These are phyloP conservation scores for Chimonanthus salicifolius DNA, from an alignment of 164 flowering plant species.

Conservation along the genomic window DNA sequence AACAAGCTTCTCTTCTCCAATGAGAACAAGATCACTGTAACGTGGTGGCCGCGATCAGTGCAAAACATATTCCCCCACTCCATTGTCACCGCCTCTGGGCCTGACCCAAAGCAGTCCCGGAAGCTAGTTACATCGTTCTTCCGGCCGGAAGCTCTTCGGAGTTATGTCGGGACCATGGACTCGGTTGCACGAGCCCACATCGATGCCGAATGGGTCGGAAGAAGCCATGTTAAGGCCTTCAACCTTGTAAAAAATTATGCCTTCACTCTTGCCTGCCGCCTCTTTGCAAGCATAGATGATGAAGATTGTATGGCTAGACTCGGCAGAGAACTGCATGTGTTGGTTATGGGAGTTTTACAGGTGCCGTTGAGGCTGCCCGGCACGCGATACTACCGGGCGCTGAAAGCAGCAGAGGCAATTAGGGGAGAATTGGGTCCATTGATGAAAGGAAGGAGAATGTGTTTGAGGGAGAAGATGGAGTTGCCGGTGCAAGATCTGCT, in stretches of 20 bases:
- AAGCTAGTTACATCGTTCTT: conserved; percentile 18
- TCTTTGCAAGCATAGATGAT: conserved; percentile 33
- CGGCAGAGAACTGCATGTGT: background rate
- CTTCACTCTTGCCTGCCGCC: conserved; percentile 23
- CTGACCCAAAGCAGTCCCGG: conserved; percentile 1
- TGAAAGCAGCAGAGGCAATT: conserved; percentile 16
- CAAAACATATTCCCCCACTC: conserved; percentile 29
- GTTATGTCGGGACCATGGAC: conserved; percentile 7
- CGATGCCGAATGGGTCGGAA: conserved; percentile 18
- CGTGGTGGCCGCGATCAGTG: conserved; percentile 30
- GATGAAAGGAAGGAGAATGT: conserved; percentile 11
- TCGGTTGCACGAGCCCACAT: conserved; percentile 15
- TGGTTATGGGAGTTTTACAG: conserved; percentile 10
- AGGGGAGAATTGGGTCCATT: conserved; percentile 20
- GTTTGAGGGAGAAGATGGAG: conserved; percentile 17
- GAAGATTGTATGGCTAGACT: conserved; percentile 21
- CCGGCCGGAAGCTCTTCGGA: conserved; percentile 2
- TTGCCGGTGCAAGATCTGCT: conserved; percentile 15
- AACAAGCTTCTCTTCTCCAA: conserved; percentile 40
- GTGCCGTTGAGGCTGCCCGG: conserved; percentile 36
- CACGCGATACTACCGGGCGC: conserved; percentile 23
- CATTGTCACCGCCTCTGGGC: conserved; percentile 24
- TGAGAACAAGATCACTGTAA: conserved; percentile 23
- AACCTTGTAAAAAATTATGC: conserved; percentile 24
- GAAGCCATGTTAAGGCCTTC: conserved; percentile 19